Evolutionary conservation across 106 monocot species (phyloP), one percentile per base, ranked within the genome.

Genomic region (Allium sativum): DNA sequence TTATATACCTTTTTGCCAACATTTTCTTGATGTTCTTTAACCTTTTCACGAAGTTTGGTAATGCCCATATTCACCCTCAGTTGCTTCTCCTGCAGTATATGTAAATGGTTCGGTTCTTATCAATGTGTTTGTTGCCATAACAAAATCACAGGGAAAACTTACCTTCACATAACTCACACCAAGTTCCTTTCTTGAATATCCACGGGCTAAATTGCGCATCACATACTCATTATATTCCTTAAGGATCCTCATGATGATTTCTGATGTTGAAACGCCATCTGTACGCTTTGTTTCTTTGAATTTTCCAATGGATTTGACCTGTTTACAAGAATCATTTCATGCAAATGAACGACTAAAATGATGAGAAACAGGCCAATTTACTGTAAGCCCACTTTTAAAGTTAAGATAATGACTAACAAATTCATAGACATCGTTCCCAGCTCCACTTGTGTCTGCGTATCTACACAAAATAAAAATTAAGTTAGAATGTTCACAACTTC

Each of bases 151-250:
- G 31, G 31, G 31, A 3, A 44, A 59, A 43, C 67, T 63, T 75
- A 64, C 92, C 84, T 92, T 92, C 43, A 92, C 87, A 76, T 87
- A 92, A 70, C 87, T 84, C 46, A 92, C 86, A 18, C 86, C 86
- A 12, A 92, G 81, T 43, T 92, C 91, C 66, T 86, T 78, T 57
- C 86, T 80, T 59, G 86, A 53, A 71, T 92, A 92, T 20, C 91
- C 91, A 56, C 86, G 83, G 6, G 83, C 86, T 68, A 92, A 80
- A 78, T 92, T 92, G 8, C 91, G 80, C 91, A 81, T 92, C n/a
- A 92, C 79, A 72, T 87, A 92, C 63, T 84, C 64, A 65, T 92
- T 87, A 59, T 92, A 92, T 59, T 92, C 87, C 40, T 84, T 92
- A 18, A 92, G 67, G 53, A 92, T 92, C 70, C 92, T 75, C 92